Evolutionary conservation across 306 rosid species (phyloP).

Genomic region (Hippophae gyantsensis): DNA sequence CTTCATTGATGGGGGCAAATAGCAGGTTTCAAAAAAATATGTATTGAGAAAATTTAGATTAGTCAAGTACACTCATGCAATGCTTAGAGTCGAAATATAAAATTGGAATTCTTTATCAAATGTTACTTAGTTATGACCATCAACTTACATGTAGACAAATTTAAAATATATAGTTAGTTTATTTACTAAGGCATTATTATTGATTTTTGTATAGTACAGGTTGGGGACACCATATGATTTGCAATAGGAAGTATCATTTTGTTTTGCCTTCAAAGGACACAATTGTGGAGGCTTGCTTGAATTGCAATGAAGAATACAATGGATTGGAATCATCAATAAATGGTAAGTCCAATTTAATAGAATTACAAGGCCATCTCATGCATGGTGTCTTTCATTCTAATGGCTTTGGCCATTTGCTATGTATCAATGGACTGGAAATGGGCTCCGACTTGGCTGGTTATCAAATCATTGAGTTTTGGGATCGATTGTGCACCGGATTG

Average conservation of each 20-base stretch:
- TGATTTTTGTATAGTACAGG: slow-evolving; percentile 30
- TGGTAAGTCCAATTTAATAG: slow-evolving; percentile 16
- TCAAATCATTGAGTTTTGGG: slow-evolving; percentile 69
- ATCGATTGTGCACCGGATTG: slow-evolving; percentile 60
- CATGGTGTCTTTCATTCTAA: slow-evolving; percentile 87
- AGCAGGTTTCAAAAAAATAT: too few relatives aligned
- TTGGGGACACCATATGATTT: slow-evolving; percentile 71
- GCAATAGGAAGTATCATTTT: slow-evolving; percentile 84
- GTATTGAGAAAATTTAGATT: too few relatives aligned
- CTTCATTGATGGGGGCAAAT: too few relatives aligned
- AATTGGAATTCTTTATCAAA: too few relatives aligned
- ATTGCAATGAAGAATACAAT: slow-evolving; percentile 38
- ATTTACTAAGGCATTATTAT: not conserved
- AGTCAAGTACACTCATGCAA: too few relatives aligned
- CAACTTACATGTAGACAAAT: too few relatives aligned
- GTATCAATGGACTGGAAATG: slow-evolving; percentile 64
- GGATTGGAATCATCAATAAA: slow-evolving; percentile 1
- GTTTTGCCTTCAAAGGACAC: slow-evolving; percentile 72
- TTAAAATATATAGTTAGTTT: not conserved
- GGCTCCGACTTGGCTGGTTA: slow-evolving; percentile 58
- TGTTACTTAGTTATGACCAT: too few relatives aligned
- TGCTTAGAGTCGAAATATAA: too few relatives aligned
- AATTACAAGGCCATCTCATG: slow-evolving; percentile 54
- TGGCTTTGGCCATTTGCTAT: slow-evolving; percentile 79
- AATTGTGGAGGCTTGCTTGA: slow-evolving; percentile 32